Base-by-base conservation (phyloP, 2,329 filamentous ascomycete genomes). In the Stachybotrys elegans region DNA sequence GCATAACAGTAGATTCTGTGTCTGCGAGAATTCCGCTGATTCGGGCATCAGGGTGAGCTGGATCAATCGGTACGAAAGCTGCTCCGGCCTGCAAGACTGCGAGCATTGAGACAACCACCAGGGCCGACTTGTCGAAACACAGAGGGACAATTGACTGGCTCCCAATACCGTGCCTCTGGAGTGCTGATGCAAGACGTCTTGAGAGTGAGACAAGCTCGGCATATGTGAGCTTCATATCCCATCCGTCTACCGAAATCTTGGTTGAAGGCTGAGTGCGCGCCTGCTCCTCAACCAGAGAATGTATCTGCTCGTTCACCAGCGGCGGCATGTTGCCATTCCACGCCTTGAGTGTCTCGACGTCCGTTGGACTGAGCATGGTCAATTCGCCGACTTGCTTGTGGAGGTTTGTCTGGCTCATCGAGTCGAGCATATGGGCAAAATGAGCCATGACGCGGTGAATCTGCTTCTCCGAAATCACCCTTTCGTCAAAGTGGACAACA, bases 151-250 rank as follows among this genome's bases (percentile, higher is more conserved):
- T 22, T 0, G 29, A 34, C 0, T 45, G n/a, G 9, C 39, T 12
- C 2, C 34, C 13, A 20, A 55, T 32, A 2, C 53, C 16, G 2
- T 6, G 7, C n/a, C 51, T 50, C 17, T 53, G 42, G 1, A 71
- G 55, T 45, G 60, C 52, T 12, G 53, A 51, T 5, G 67, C 67
- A 17, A 70, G 56, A 1, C 55, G 46, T 29, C 59, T 59, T 2
- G 68, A 68, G 20, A 61, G 51, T 1, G 46, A 46, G 34, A 64
- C 62, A 5, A 72, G 54, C 13, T 72, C 61, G 22, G 50, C 39
- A 42, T 71, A 72, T 2, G 67, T 69, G 34, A 70, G 63, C 17
- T 45, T 49, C 5, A 63, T 63, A 41, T 72, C 70, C 68, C 68
- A 72, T 2, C 68, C 63, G 37, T 62, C 53, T 9, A 72, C 59